Base-by-base conservation (phyloP, 192 early-diverging fungal genomes). In the Funneliformis geosporum region DNA sequence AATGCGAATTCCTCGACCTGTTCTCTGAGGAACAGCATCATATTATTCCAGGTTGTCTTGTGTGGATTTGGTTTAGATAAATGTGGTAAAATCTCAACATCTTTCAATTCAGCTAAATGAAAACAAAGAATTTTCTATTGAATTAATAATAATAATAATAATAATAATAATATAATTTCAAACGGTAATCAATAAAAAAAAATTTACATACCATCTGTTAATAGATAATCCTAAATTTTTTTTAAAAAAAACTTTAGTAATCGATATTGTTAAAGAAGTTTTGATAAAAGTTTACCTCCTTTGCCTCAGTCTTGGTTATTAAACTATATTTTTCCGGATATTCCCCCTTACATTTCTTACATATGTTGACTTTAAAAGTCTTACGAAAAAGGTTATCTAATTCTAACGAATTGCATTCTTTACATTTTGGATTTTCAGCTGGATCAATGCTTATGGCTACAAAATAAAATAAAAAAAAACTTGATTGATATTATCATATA, bases 281-380 rank as follows among this genome's bases (percentile, higher is more conserved):
- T 25, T 21, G 16, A 74, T 11, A 33, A 55, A 23, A 60, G 42
- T 47, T 84, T 84, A 90, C 91, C 82, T 93, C 89, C 78, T 90
- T 94, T 62, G 91, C 94, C 82, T 99, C 98, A 10, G 98, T 98
- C 83, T 99, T 99, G 43, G 97, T 99, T 59, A 98, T 83, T 55
- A 99, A 87, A 72, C 93, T 93, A 81, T 97, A 99, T 76, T 94
- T 95, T 44, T 99, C 97, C 0, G 94, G 90, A 14, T 88, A 83
- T 4, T 82, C 77, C 23, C 94, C 90, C 73, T 90, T 92, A 80
- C 98, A 99, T 40, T 74, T 72, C 27, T 86, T 76, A 82, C 98
- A 99, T 23, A 98, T 91, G 60, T 73, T 70, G 16, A 95, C 83
- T n/a, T 84, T 82, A 82, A 96, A 98, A 78, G 95, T 83, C 50